These are phyloP conservation scores for Limonomyces culmigenus DNA, from an alignment of 1,284 basidiomycete genomes.

Conservation along the genomic window DNA sequence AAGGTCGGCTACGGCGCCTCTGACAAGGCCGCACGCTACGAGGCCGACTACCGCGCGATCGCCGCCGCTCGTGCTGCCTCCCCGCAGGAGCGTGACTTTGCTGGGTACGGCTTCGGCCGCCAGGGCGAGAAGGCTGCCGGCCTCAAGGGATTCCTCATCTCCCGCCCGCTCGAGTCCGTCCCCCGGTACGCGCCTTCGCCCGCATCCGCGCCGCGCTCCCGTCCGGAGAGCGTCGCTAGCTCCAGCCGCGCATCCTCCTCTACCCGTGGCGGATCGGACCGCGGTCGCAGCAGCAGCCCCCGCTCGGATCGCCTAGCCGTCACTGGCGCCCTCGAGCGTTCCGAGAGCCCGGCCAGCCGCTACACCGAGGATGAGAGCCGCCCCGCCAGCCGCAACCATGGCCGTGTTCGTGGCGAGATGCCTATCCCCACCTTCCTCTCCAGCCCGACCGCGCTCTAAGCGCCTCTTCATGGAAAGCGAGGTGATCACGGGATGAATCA, in stretches of 20 bases:
- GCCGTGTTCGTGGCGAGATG: background rate
- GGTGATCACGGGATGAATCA: too few relatives aligned
- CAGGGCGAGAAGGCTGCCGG: constrained; percentile 65
- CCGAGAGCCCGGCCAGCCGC: constrained; percentile 11
- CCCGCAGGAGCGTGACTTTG: background rate
- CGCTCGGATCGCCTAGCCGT: background rate
- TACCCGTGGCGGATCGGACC: background rate
- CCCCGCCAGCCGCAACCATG: background rate
- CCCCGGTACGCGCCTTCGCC: constrained; percentile 17
- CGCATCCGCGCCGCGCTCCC: too few relatives aligned
- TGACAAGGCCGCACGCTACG: constrained; percentile 17
- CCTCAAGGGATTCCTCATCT: constrained; percentile 31
- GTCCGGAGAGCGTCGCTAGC: background rate
- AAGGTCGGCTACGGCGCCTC: constrained; percentile 23
- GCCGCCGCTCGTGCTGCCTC: background rate
- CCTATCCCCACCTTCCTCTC: constrained; percentile 2
- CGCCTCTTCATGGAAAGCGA: too few relatives aligned
- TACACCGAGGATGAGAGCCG: too few relatives aligned
- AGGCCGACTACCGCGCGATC: constrained; percentile 6
- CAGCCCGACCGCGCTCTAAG: constrained; percentile 5
- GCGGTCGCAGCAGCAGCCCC: constrained; percentile 4
- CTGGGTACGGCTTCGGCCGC: constrained; percentile 48
- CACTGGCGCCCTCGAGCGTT: background rate
- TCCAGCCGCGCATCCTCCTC: background rate
- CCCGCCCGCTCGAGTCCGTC: constrained; percentile 19